Base-by-base conservation (phyloP, 345 rosid genomes). In the Lepidium africanum region DNA sequence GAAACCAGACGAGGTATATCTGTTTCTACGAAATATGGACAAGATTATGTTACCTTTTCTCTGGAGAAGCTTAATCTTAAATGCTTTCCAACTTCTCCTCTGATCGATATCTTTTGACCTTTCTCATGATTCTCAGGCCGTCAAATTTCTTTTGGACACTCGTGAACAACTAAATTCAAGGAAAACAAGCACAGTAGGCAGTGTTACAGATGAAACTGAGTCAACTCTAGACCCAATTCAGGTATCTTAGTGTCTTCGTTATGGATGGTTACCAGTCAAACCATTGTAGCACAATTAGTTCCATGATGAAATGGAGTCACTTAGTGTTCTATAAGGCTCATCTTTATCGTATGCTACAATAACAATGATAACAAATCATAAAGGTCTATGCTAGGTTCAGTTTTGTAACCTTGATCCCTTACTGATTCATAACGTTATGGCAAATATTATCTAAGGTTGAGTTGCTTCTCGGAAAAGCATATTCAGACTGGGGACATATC, bases 401-500 rank as follows among this genome's bases (percentile, higher is more conserved):
- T 55, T 25, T 16, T 27, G 56, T 55, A 35, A 47, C 65, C 13
- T 14, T 3, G 52, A 61, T 30, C 21, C 13, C 57, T 36, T 2
- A 12, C 19, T 42, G 21, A 33, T 41, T 21, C 5, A 13, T 30
- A 50, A 40, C 43, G 9, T 27, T 62, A 55, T 69, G 50, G 49
- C 5, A 17, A 40, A 49, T 73, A 8, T 62, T 10, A 17, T 13
- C 15, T 54, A 79, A 90, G 98, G 85, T 93, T 45, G 92, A 88
- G 67, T 80, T 93, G 46, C 96, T 93, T 67, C 87, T 93, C 38
- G 98, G 98, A 51, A 93, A 93, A 82, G 98, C 96, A 27, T 93
- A 90, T 73, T 93, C 97, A 69, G 94, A 84, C 47, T 89, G 96
- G 91, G 92, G 97, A 39, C 94, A 85, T 75, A 65, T 90, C 63